These are phyloP conservation scores for Ormosia semicastrata DNA, from an alignment of 306 rosid species.

Conservation along the genomic window DNA sequence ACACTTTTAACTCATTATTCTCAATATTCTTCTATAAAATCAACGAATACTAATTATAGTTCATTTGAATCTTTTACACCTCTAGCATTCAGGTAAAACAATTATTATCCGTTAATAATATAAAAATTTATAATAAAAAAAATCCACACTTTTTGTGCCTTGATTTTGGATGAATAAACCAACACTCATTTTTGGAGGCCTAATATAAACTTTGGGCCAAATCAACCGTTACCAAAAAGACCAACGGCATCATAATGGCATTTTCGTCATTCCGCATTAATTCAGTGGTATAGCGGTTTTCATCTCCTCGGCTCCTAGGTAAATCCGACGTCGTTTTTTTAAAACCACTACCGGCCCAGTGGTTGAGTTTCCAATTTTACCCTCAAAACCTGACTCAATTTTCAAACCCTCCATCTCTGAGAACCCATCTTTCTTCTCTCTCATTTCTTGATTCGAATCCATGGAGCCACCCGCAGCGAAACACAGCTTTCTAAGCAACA, in stretches of 20 bases:
- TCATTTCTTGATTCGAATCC: neutral
- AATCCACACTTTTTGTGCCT: no score
- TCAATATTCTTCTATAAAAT: no score
- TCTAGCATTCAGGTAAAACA: no score
- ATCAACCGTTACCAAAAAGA: no score
- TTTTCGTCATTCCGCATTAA: neutral
- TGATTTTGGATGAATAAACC: no score
- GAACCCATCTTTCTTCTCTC: neutral
- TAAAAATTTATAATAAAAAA: no score
- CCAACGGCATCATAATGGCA: conserved; percentile 9
- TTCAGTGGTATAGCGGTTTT: neutral
- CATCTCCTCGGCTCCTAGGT: neutral
- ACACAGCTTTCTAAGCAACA: conserved; percentile 18
- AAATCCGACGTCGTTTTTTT: neutral
- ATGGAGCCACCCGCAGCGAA: conserved; percentile 42
- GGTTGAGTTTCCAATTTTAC: conserved; percentile 11
- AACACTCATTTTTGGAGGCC: no score
- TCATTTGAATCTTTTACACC: no score
- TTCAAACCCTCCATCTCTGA: neutral
- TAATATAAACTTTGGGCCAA: no score
- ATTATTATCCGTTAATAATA: no score
- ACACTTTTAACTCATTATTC: no score
- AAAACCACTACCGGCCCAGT: neutral
- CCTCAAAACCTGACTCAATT: conserved; percentile 19
- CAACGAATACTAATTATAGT: no score